Conservation (phyloP, 208 protist species). For the Leishmania braziliensis region DNA sequence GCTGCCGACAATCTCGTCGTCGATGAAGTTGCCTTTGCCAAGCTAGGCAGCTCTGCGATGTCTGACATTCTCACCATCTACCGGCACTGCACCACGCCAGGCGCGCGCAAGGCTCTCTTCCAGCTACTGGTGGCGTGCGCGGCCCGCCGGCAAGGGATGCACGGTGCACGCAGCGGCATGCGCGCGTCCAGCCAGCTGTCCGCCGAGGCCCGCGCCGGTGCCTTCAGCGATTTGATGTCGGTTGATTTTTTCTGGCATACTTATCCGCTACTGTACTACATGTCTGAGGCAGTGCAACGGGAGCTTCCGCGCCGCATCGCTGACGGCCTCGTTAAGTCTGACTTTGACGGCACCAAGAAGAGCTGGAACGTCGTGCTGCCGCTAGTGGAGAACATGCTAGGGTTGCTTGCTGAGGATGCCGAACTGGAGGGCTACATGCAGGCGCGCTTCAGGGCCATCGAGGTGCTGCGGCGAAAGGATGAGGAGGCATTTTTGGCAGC, state of each 20-base stretch:
- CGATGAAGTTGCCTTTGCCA: slow-evolving; percentile 43
- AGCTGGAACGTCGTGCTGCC: slow-evolving; percentile 54
- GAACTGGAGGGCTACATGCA: slow-evolving; percentile 44
- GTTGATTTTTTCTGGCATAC: slow-evolving; percentile 85
- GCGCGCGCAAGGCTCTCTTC: slow-evolving; percentile 65
- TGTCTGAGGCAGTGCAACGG: slow-evolving; percentile 55
- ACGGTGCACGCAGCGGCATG: slow-evolving; percentile 11
- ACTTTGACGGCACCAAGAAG: slow-evolving; percentile 52
- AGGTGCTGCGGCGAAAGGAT: slow-evolving; percentile 29
- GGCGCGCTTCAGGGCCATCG: slow-evolving; percentile 37
- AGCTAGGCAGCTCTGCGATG: slow-evolving; percentile 54
- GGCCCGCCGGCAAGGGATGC: slow-evolving; percentile 31
- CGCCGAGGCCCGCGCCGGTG: slow-evolving; percentile 18
- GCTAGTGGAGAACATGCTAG: slow-evolving; percentile 65
- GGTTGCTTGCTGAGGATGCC: slow-evolving; percentile 63
- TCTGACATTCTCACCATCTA: slow-evolving; percentile 60
- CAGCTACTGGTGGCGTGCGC: slow-evolving; percentile 76
- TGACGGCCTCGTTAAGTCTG: slow-evolving; percentile 63
- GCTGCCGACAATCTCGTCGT: slow-evolving; percentile 34
- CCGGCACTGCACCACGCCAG: slow-evolving; percentile 58
- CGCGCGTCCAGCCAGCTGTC: slow-evolving; percentile 14
- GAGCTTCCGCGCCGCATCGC: slow-evolving; percentile 64
- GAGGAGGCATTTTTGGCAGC: slow-evolving; percentile 20
- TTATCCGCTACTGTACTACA: slow-evolving; percentile 75
- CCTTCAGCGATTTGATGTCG: slow-evolving; percentile 51